A percentile compares a stretch with the other conserved stretches of the same genome.
These are phyloP conservation scores for Yamadazyma ubonensis DNA, from an alignment of 805 yeast species.

Conservation along the genomic window DNA sequence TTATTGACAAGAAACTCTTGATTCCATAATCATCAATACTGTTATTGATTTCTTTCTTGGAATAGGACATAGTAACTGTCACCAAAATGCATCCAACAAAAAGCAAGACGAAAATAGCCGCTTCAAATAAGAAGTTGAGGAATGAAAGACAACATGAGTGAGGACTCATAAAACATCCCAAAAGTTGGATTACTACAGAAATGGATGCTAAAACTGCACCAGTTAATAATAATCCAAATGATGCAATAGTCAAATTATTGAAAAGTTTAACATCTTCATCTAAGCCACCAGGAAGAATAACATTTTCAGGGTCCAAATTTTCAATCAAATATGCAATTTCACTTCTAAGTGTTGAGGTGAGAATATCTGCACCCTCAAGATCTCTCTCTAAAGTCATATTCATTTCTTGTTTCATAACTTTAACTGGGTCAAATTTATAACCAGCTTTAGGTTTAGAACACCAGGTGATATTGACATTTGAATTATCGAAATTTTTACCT, in stretches of 20 bases:
- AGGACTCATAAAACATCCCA: constrained; percentile 41
- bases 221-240: constrained; percentile 46
- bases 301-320: constrained; percentile 26
- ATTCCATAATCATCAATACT: constrained; percentile 52
- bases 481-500: constrained; percentile 25
- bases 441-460: constrained; percentile 58
- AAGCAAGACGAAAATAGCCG: constrained; percentile 45
- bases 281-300: constrained; percentile 56
- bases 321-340: constrained; percentile 23
- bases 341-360: constrained; percentile 22
- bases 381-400: constrained; percentile 23
- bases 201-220: constrained; percentile 39
- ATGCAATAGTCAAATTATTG: constrained; percentile 51
- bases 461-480: constrained; percentile 37
- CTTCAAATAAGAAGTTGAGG: constrained; percentile 44
- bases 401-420: constrained; percentile 32
- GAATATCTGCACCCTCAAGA: constrained; percentile 25
- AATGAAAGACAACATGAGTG: constrained; percentile 46
- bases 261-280: constrained; percentile 45
- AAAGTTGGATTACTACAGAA: constrained; percentile 48
- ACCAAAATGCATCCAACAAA: constrained; percentile 53
- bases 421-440: constrained; percentile 55
- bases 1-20: constrained; percentile 46
- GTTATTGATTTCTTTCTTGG: constrained; percentile 52
- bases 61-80: constrained; percentile 58